Conservation (phyloP, 2,329 filamentous ascomycete genomes). For the Rhynchosporium graminicola region DNA sequence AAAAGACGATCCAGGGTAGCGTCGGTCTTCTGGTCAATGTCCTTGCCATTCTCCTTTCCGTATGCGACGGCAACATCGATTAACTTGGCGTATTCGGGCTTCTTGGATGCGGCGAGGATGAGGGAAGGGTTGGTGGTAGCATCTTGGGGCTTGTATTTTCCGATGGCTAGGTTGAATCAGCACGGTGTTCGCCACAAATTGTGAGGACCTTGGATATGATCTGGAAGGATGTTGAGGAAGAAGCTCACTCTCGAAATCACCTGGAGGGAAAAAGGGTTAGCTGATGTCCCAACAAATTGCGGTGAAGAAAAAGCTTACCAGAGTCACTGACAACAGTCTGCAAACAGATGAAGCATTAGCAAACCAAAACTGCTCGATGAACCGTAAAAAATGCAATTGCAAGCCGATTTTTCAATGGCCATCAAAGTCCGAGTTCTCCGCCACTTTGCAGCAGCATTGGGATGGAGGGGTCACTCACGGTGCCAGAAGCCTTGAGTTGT, state of each 20-base stretch:
- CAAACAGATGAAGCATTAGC: slow-evolving; percentile 29
- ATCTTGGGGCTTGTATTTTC: slow-evolving; percentile 99
- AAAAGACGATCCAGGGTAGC: slow-evolving; percentile 88
- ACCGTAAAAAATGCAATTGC: slow-evolving; percentile 1
- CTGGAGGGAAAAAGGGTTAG: slow-evolving; percentile 45
- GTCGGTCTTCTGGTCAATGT: slow-evolving; percentile 81
- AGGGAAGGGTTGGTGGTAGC: slow-evolving; percentile 99
- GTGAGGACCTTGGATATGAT: slow-evolving; percentile 4
- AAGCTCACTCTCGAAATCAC: slow-evolving; percentile 74
- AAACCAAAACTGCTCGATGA: slow-evolving; percentile 11
- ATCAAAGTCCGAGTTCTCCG: slow-evolving; percentile 22
- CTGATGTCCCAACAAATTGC: slow-evolving; percentile 16
- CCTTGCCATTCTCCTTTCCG: slow-evolving; percentile 74
- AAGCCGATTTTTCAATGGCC: slow-evolving; percentile 4
- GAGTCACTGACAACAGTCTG: slow-evolving; percentile 97
- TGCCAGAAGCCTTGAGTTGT: slow-evolving; percentile 95
- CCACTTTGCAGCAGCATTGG: slow-evolving; percentile 18
- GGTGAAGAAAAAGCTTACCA: slow-evolving; percentile 56
- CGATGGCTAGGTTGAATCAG: slow-evolving; percentile 66
- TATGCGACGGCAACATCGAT: slow-evolving; percentile 84
- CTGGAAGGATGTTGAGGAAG: slow-evolving; percentile 14
- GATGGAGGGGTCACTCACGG: slow-evolving; percentile 62
- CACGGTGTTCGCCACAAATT: slow-evolving; percentile 20
- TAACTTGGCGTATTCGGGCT: slow-evolving; percentile 90
- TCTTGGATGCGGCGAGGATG: slow-evolving; percentile 98